Evolutionary conservation across 352 stramenopile species (phyloP), one percentile per base, ranked within the genome.

Genomic region (Phytophthora ramorum): DNA sequence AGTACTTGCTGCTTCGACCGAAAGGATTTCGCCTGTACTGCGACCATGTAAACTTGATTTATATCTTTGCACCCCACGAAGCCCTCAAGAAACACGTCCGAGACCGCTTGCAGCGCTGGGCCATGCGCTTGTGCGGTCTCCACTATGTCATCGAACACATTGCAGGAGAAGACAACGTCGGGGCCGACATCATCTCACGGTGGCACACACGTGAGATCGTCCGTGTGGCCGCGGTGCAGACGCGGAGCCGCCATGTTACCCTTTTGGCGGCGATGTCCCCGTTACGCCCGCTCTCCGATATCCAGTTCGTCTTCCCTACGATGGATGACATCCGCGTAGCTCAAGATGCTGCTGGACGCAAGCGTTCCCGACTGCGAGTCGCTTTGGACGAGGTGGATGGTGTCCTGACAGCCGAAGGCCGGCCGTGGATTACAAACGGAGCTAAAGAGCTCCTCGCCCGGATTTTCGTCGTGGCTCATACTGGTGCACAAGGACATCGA

Each of bases 71-170:
- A 6, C 51, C 63, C 6, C 16, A 43, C 5, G 19, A 6, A 3
- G 58, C 61, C 1, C 32, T 63, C 1, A 72, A 76, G 24, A 50
- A 63, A 16, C 50, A 68, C 16, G 12, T 60, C 2, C 47, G 57
- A 13, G 30, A 20, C 7, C 57, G 60, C 3, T 28, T 79, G 0
- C 49, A 58, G 9, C 61, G 57, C 2, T 78, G 70, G 65, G 44
- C 57, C 0, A 55, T 65, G 45, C 35, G 34, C 0, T 22, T 72
- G 3, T 40, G 24, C 30, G 56, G 43, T 0, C 35, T 68, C 1
- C 61, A 47, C n/a, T 75, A 79, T 20, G 14, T 50, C 0, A 73
- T 73, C 12, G 44, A 71, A 7, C 66, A 71, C 26, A 64, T 65
- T 12, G n/a, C 37, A 1, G 61, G 51, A 1, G 32, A 56, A 4